A percentile compares a stretch with the other conserved stretches of the same genome.
Conservation (phyloP, 2,329 filamentous ascomycete genomes). For the Ophiosphaerella korrae region DNA sequence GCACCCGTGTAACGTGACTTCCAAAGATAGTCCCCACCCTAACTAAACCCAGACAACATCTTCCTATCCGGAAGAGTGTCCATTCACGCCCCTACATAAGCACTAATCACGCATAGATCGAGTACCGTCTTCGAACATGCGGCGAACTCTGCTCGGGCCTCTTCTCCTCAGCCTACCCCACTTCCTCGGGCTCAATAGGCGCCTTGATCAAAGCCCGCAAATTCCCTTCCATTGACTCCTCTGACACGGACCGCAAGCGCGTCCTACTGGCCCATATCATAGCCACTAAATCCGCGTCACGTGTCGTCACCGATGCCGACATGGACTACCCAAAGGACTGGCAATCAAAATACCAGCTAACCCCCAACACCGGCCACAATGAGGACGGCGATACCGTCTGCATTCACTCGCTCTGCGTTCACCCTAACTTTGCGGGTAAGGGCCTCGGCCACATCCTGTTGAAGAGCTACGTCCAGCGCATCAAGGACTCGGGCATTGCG, state of each 20-base stretch:
- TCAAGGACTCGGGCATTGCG: conserved; percentile 71
- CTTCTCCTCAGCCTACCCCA: conserved; percentile 71
- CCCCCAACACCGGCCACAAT: conserved; percentile 66
- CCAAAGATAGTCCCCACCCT: background rate
- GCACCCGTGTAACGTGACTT: conserved; percentile 4
- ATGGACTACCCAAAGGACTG: conserved; percentile 77
- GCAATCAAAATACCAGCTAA: conserved; percentile 52
- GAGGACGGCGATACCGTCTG: conserved; percentile 75
- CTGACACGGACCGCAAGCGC: conserved; percentile 61
- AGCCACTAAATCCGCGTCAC: conserved; percentile 69
- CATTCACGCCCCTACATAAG: background rate
- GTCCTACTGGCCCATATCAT: conserved; percentile 80
- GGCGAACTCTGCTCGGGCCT: conserved; percentile 79
- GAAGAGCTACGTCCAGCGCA: conserved; percentile 76
- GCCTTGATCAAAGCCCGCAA: conserved; percentile 60
- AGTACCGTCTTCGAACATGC: conserved; percentile 75
- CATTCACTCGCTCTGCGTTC: conserved; percentile 81
- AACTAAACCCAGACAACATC: background rate
- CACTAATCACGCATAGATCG: conserved; percentile 59
- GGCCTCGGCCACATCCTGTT: conserved; percentile 76
- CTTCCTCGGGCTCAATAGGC: conserved; percentile 49
- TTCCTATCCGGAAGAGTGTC: background rate
- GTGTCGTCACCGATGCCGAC: conserved; percentile 71
- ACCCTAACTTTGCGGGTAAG: conserved; percentile 74
- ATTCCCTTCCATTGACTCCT: conserved; percentile 64